These are phyloP conservation scores for Tranzscheliella williamsii DNA, from an alignment of 1,284 basidiomycete species.

Conservation along the genomic window DNA sequence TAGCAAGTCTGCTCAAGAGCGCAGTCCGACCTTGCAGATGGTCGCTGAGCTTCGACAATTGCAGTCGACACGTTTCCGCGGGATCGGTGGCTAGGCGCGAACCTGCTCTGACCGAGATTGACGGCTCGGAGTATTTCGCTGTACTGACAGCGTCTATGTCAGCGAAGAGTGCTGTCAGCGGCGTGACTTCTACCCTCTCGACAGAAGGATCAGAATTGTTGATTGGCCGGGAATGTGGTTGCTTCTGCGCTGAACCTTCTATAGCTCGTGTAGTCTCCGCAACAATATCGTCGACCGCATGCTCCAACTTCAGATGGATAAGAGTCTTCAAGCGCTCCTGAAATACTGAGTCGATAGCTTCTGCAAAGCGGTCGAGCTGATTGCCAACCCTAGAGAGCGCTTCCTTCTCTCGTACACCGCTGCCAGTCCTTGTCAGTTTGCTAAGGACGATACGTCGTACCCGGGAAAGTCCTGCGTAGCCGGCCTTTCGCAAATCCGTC, in stretches of 20 bases:
- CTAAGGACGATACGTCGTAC: not conserved
- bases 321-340: not conserved
- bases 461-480: not conserved
- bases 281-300: not conserved
- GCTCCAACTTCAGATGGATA: not conserved
- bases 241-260: not conserved
- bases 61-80: no score
- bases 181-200: not conserved
- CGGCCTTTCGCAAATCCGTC: not conserved
- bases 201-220: not conserved
- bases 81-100: no score
- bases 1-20: no score
- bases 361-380: no score
- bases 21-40: no score
- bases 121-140: no score
- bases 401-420: no score
- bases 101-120: no score
- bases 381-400: no score
- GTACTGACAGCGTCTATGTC: not conserved
- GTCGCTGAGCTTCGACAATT: no score
- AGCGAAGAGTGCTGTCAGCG: not conserved
- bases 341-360: not conserved
- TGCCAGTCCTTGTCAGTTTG: not conserved
- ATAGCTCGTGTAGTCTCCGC: not conserved
- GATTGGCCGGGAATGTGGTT: not conserved